Evolutionary conservation across 2,329 filamentous ascomycete genomes (phyloP).

Genomic region (Tolypocladium endophyticum): DNA sequence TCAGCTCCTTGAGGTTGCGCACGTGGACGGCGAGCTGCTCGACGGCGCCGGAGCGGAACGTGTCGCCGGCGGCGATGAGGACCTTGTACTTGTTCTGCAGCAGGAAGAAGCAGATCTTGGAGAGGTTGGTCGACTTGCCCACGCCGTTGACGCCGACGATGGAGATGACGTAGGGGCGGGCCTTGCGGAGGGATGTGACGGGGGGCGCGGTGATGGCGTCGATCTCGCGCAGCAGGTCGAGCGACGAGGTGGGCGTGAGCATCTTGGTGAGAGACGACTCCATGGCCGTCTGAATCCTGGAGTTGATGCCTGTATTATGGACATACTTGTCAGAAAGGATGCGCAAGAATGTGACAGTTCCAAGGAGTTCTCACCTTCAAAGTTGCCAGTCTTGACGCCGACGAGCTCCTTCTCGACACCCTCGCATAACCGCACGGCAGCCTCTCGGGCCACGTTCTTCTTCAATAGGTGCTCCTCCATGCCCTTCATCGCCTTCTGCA

Average conservation of each 20-base stretch:
- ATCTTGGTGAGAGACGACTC: slow-evolving; percentile 90
- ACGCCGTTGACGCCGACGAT: slow-evolving; percentile 98
- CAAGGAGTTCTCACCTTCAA: slow-evolving; percentile 50
- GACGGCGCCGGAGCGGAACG: slow-evolving; percentile 92
- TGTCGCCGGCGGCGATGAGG: slow-evolving; percentile 88
- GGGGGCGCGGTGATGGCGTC: slow-evolving; percentile 63
- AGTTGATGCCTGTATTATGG: slow-evolving; percentile 50
- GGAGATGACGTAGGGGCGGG: slow-evolving; percentile 89
- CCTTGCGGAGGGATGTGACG: slow-evolving; percentile 47
- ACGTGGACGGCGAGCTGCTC: slow-evolving; percentile 96
- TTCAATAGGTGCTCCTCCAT: slow-evolving; percentile 92
- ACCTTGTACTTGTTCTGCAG: slow-evolving; percentile 96
- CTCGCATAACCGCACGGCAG: slow-evolving; percentile 80
- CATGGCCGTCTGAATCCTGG: slow-evolving; percentile 77
- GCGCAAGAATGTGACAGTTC: slow-evolving; percentile 4
- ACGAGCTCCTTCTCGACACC: slow-evolving; percentile 84
- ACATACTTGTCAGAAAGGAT: neutral
- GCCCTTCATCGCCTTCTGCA: slow-evolving; percentile 84
- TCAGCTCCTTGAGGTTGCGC: slow-evolving; percentile 83
- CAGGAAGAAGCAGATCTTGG: slow-evolving; percentile 96
- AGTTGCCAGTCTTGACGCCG: slow-evolving; percentile 83
- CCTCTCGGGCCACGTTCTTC: slow-evolving; percentile 95
- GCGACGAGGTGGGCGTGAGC: slow-evolving; percentile 85
- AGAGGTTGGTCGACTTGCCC: slow-evolving; percentile 94
- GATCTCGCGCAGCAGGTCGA: slow-evolving; percentile 91